Evolutionary conservation across 345 rosid species (phyloP).

Genomic region (Anacardium occidentale): DNA sequence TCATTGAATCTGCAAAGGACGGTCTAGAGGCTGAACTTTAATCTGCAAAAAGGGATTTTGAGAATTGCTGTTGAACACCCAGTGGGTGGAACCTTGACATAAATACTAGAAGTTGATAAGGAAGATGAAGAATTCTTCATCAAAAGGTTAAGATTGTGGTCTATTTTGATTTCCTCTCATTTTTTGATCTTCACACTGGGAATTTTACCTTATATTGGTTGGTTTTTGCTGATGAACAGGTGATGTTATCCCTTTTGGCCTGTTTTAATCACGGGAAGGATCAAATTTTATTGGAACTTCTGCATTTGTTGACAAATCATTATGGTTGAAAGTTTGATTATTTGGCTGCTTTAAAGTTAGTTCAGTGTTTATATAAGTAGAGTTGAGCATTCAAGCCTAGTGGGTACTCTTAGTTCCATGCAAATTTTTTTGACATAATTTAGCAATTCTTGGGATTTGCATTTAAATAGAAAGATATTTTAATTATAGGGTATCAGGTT

Average conservation of each 20-base stretch:
- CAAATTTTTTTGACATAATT: background rate
- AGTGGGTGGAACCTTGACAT: conserved; percentile 1
- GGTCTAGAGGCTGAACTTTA: conserved; percentile 10
- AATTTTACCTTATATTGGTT: conserved; percentile 23
- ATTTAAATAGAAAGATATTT: conserved; percentile 18
- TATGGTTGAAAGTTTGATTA: conserved; percentile 13
- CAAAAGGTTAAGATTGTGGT: conserved; percentile 11
- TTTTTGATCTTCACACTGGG: conserved; percentile 23
- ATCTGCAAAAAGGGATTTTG: conserved; percentile 6
- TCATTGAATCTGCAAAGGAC: conserved; percentile 31
- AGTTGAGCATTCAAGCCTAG: conserved; percentile 14
- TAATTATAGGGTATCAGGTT: conserved; percentile 21
- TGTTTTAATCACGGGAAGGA: background rate
- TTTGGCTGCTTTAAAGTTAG: conserved; percentile 20
- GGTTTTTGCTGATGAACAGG: conserved; percentile 33
- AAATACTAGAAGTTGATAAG: conserved; percentile 27
- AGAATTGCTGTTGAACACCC: conserved; percentile 6
- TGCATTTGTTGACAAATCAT: conserved; percentile 21
- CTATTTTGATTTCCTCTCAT: conserved; percentile 20
- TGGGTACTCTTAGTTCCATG: conserved; percentile 3
- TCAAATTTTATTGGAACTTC: conserved; percentile 13
- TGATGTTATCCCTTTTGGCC: conserved; percentile 17
- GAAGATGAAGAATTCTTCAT: conserved; percentile 16
- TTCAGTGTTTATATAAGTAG: conserved; percentile 13
- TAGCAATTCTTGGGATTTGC: background rate